Conservation (phyloP, 805 yeast species). For the Yamadazyma akitaensis region DNA sequence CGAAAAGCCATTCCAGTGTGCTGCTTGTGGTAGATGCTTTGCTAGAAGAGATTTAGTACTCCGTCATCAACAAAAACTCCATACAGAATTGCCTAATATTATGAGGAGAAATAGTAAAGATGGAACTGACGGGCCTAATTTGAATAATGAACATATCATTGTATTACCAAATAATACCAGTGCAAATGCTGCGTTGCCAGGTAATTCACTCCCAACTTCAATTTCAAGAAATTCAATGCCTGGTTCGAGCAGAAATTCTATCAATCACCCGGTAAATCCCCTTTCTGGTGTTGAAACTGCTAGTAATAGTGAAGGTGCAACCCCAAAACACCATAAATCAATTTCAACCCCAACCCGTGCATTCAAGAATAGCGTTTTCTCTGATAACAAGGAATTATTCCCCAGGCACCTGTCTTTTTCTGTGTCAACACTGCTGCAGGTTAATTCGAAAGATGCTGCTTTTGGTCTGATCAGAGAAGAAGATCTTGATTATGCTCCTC, state of each 20-base stretch:
- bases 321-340: conserved; percentile 2
- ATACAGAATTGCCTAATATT: conserved; percentile 48
- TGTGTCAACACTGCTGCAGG: conserved; percentile 42
- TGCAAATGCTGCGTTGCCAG: conserved; percentile 48
- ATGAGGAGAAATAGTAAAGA: conserved; percentile 28
- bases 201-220: background rate
- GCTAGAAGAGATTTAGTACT: conserved; percentile 86
- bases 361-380: background rate
- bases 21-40: conserved; percentile 93
- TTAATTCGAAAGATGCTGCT: conserved; percentile 46
- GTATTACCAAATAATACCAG: conserved; percentile 50
- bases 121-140: conserved; percentile 11
- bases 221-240: background rate
- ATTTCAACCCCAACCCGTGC: conserved; percentile 2
- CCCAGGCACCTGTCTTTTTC: conserved; percentile 13
- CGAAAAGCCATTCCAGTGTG: conserved; percentile 95
- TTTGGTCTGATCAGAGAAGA: conserved; percentile 24
- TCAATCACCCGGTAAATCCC: background rate
- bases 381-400: conserved; percentile 9
- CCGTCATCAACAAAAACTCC: conserved; percentile 93
- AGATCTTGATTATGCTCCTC: conserved; percentile 78
- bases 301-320: background rate
- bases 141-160: conserved; percentile 49
- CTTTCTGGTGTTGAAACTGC: background rate
- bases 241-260: background rate